A percentile compares a stretch with the other conserved stretches of the same genome.
phyloP scores from a whole-genome alignment of 768 basidiomycete species.

The Lentinula sp. region DNA sequence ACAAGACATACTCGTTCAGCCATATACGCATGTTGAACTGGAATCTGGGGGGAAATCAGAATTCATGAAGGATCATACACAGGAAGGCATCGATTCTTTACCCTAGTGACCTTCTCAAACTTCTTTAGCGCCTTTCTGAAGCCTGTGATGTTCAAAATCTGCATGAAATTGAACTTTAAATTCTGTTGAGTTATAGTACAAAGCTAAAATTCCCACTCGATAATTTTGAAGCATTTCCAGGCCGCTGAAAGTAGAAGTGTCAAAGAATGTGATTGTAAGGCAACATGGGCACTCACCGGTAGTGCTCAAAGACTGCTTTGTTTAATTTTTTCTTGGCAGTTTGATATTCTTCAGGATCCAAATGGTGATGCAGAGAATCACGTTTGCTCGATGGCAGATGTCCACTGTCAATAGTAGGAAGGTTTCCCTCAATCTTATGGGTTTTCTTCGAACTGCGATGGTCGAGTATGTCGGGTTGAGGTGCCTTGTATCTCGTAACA shows the following conservation, averaged over 20 bases:
- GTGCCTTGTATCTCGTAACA: not conserved
- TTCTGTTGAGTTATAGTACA: not conserved
- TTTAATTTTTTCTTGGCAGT: conserved; percentile 83
- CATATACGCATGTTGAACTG: conserved; percentile 74
- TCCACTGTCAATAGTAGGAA: not conserved
- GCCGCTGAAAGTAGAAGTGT: conserved; percentile 35
- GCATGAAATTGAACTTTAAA: not conserved
- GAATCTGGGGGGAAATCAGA: conserved; percentile 37
- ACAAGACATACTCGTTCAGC: conserved; percentile 53
- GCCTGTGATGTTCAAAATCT: conserved; percentile 86
- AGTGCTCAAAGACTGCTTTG: conserved; percentile 78
- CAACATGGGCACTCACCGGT: conserved; percentile 43
- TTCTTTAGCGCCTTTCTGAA: conserved; percentile 85
- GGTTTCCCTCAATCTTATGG: not conserved
- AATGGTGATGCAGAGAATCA: conserved; percentile 8
- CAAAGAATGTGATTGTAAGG: not conserved
- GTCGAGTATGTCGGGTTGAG: no score
- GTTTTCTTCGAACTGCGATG: not conserved
- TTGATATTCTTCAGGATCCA: conserved; percentile 74
- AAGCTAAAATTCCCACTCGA: conserved; percentile 42
- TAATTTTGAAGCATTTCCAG: conserved; percentile 88
- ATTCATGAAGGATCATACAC: not conserved
- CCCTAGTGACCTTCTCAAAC: conserved; percentile 75
- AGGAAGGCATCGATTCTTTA: conserved; percentile 17
- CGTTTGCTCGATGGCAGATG: not conserved